Base-by-base conservation (phyloP, 805 yeast genomes). In the Teunomyces lycoperdinae region DNA sequence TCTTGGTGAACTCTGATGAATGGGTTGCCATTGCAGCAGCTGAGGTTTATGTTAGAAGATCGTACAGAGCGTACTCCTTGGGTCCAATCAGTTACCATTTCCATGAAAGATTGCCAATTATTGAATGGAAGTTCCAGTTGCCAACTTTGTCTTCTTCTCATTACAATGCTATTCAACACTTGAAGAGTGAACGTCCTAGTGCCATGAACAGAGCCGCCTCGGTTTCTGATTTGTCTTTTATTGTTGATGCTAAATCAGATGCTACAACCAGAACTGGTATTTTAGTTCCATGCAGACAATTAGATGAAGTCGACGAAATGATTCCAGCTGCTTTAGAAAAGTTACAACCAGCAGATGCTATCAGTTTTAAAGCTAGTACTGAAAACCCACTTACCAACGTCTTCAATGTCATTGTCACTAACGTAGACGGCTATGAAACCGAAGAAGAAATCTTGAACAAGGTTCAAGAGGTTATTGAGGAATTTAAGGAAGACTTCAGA, bases 1-100 rank as follows among this genome's bases (percentile, higher is more conserved):
- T 94, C 72, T 81, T 94, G 71, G 81, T 79, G 47, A 87, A 89
- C 58, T 62, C 78, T 9, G 97, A 95, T 62, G 87, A 86, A 42
- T 88, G 89, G 78, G 92, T 94, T 51, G 87, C 92, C 3, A 81
- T 92, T 55, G 98, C 99, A 32, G 98, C 99, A 32, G 89, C 96
- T 41, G 97, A 94, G 71, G 96, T 94, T 50, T 94, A 94, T 68
- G 85, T 91, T 50, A 86, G 98, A 68, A 86, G 99, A 68, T 96
- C 98, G 40, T 94, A 91, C 76, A 84, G 98, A 62, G 98, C 98
- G 33, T 94, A 95, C 73, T 85, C 89, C 35, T 85, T 94, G 52
- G 85, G 88, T 47, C 86, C 84, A 53, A 79, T 95, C 46, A 71
- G 74, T 46, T 88, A 89, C 61, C 80, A 78, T 53, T 70, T 73